Conservation (phyloP, 202 grass and related monocot species). For the Setaria italica region DNA sequence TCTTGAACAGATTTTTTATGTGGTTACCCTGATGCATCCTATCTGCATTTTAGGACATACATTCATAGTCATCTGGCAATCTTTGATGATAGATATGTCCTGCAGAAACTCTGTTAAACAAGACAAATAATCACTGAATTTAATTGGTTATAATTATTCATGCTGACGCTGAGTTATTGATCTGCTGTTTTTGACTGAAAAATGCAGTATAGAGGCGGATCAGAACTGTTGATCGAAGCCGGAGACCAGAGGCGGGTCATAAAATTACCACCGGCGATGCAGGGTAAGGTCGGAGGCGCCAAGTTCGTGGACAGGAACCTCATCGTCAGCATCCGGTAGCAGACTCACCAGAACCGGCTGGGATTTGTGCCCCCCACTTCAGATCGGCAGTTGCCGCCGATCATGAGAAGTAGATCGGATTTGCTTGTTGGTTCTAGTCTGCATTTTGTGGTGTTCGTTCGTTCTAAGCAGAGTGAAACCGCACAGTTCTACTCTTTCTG, state of each 20-base stretch:
- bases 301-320: constrained; percentile 85
- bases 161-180: not conserved
- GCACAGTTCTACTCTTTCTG: not conserved
- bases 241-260: constrained; percentile 90
- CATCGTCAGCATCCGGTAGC: constrained; percentile 63
- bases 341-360: not conserved
- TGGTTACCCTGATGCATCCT: not conserved
- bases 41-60: not conserved
- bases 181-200: constrained; percentile 27
- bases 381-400: not conserved
- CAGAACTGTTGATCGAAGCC: constrained; percentile 82
- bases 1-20: not conserved
- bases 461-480: not conserved
- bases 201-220: constrained; percentile 88
- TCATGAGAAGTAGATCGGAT: not conserved
- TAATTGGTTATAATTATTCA: not conserved
- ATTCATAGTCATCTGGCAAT: not conserved
- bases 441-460: not conserved
- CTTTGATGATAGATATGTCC: not conserved
- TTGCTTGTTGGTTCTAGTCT: not conserved
- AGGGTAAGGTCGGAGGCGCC: constrained; percentile 71
- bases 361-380: not conserved
- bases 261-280: constrained; percentile 70
- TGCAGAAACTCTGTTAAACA: not conserved
- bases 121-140: not conserved